Base-by-base conservation (phyloP, 1,139 yeast genomes). In the Sugiyamaella neomexicana region DNA sequence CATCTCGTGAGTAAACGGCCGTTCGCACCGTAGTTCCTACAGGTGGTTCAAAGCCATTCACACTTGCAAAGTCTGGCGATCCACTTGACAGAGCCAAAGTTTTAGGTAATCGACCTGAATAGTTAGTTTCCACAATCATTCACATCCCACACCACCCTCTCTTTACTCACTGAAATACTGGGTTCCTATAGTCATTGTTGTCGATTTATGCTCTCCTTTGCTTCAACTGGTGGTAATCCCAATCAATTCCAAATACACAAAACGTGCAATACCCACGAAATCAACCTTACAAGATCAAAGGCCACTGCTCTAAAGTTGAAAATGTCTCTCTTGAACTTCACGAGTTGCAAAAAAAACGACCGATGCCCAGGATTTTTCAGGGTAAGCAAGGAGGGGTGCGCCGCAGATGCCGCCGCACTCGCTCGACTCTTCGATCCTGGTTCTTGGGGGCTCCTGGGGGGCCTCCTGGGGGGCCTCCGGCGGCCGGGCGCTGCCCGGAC, bases 21-120 rank as follows among this genome's bases (percentile, higher is more conserved):
- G 70, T 68, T 55, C 77, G 71, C 39, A 73, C 65, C n/a, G 60
- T 55, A 9, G 55, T 46, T 32, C 61, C 65, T 16, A 61, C 41
- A 23, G 64, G 57, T 72, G 46, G 40, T 41, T 60, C 58, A 53
- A 68, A 63, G 15, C 64, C 70, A 25, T 48, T 48, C 9, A 66
- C 60, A 3, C 63, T 60, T 20, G 60, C 63, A 57, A 72, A 75
- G 1, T 65, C 64, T 2, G 82, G 81, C 47, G 79, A 78, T 46
- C 83, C 83, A 54, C 80, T 78, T 62, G 81, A 75, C 59, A 85
- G 74, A 50, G 82, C 85, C 52, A 83, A 78, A 39, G 82, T 67
- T 70, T 78, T 82, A 45, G 89, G 86, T 65, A 79, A 80, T 68
- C 88, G 84, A 65, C 82, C 84, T 78, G 38, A 20, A 23, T 27